These are phyloP conservation scores for Trametes elegans DNA, from an alignment of 768 basidiomycete species.

Conservation along the genomic window DNA sequence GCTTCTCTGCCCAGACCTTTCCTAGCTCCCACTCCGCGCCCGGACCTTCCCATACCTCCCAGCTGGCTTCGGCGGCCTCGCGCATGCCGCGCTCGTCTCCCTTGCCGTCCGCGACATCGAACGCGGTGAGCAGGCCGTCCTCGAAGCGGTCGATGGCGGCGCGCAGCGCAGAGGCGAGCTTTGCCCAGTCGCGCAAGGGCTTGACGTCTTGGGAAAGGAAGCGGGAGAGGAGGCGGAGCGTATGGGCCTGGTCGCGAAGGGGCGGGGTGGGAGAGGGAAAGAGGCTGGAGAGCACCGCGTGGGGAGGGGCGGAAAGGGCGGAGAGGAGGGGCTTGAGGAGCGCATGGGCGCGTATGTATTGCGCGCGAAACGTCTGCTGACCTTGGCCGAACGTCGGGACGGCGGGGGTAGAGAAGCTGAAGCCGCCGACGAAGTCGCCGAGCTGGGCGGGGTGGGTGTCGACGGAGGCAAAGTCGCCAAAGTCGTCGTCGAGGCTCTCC, in stretches of 20 bases:
- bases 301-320: conserved; percentile 60
- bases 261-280: conserved; percentile 30
- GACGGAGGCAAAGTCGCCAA: conserved; percentile 77
- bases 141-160: conserved; percentile 88
- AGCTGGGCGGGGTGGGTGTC: conserved; percentile 40
- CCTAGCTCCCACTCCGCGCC: conserved; percentile 85
- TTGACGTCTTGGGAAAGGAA: conserved; percentile 73
- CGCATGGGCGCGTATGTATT: conserved; percentile 64
- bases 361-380: conserved; percentile 44
- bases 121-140: conserved; percentile 77
- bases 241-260: conserved; percentile 58
- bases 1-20: conserved; percentile 93
- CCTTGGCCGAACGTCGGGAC: conserved; percentile 23
- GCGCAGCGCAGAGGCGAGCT: conserved; percentile 62
- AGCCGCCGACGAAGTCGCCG: conserved; percentile 44
- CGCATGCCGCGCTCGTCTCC: conserved; percentile 76
- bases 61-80: conserved; percentile 78
- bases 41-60: conserved; percentile 68
- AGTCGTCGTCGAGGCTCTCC: conserved; percentile 73
- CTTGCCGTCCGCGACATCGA: conserved; percentile 80
- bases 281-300: conserved; percentile 62
- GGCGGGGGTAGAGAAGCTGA: conserved; percentile 32
- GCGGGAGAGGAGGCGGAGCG: conserved; percentile 66
- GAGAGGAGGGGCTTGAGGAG: conserved; percentile 60
- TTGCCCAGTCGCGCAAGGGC: conserved; percentile 67